Evolutionary conservation across 2,329 filamentous ascomycete species (phyloP).

Genomic region (Torrubiellomyces zombiae): DNA sequence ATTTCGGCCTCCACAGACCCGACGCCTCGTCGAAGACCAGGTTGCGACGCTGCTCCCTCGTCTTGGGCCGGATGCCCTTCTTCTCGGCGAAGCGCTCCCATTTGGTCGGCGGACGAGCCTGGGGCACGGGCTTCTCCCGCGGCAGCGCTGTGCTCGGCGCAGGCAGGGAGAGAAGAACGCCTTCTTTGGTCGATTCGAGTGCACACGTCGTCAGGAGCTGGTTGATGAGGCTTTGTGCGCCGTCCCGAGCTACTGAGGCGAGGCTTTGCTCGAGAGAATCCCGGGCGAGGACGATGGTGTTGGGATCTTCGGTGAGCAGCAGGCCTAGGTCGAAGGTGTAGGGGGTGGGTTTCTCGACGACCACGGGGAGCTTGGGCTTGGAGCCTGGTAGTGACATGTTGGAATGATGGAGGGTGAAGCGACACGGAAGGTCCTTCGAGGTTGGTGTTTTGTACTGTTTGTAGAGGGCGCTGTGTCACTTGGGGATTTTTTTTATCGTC

Average conservation of each 20-base stretch:
- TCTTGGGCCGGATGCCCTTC: conserved; percentile 90
- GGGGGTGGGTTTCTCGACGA: conserved; percentile 67
- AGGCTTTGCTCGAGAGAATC: conserved; percentile 49
- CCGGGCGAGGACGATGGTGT: conserved; percentile 49
- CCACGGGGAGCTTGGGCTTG: conserved; percentile 39
- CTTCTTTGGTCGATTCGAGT: conserved; percentile 48
- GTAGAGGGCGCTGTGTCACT: conserved; percentile 5
- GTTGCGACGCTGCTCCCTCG: conserved; percentile 56
- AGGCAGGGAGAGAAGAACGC: conserved; percentile 70
- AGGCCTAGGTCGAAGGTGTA: conserved; percentile 89
- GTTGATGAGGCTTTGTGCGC: conserved; percentile 83
- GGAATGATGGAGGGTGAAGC: neutral
- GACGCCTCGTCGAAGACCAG: conserved; percentile 69
- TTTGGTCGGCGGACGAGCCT: conserved; percentile 68
- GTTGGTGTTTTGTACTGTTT: conserved; percentile 4
- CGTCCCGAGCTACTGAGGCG: conserved; percentile 62
- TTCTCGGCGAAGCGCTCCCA: conserved; percentile 95
- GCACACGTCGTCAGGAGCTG: conserved; percentile 82
- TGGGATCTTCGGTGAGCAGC: conserved; percentile 73
- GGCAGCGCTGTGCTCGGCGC: conserved; percentile 54
- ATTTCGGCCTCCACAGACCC: conserved; percentile 83
- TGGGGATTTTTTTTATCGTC: conserved; percentile 11
- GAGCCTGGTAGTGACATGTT: conserved; percentile 20
- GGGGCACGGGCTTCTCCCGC: conserved; percentile 81
- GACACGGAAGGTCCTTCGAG: too few relatives aligned